These are phyloP conservation scores for Trypanosoma grayi DNA, from an alignment of 208 protist genomes.

Conservation along the genomic window DNA sequence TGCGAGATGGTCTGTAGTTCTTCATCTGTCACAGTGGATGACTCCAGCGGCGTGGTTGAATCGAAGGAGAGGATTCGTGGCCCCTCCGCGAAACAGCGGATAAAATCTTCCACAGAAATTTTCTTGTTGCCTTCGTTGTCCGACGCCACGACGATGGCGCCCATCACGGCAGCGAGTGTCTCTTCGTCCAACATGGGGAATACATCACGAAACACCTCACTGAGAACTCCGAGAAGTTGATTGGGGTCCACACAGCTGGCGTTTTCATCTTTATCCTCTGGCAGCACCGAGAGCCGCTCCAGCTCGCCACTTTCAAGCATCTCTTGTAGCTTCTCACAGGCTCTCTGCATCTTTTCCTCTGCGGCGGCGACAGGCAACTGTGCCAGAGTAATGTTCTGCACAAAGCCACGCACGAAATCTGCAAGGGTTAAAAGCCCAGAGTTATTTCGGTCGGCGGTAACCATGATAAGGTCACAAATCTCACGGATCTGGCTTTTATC, in stretches of 20 bases:
- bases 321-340: conserved; percentile 46
- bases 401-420: conserved; percentile 64
- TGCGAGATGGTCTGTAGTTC: conserved; percentile 47
- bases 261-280: conserved; percentile 37
- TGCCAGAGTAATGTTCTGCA: conserved; percentile 52
- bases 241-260: conserved; percentile 47
- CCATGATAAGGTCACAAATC: conserved; percentile 77
- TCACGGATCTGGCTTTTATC: conserved; percentile 70
- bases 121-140: conserved; percentile 37
- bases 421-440: conserved; percentile 44
- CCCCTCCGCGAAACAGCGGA: conserved; percentile 56
- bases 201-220: conserved; percentile 47
- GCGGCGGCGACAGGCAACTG: conserved; percentile 53
- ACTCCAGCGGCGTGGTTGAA: neutral
- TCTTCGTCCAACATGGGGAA: conserved; percentile 72
- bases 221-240: conserved; percentile 53
- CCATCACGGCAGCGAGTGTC: conserved; percentile 57
- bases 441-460: conserved; percentile 53
- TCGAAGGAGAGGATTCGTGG: conserved; percentile 27
- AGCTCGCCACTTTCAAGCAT: conserved; percentile 70
- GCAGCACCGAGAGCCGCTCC: conserved; percentile 35
- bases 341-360: conserved; percentile 45
- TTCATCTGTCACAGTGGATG: conserved; percentile 19
- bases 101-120: conserved; percentile 67
- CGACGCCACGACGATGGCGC: conserved; percentile 52